Conservation (phyloP, 768 basidiomycete species). For the Kockovaella imperatae region DNA sequence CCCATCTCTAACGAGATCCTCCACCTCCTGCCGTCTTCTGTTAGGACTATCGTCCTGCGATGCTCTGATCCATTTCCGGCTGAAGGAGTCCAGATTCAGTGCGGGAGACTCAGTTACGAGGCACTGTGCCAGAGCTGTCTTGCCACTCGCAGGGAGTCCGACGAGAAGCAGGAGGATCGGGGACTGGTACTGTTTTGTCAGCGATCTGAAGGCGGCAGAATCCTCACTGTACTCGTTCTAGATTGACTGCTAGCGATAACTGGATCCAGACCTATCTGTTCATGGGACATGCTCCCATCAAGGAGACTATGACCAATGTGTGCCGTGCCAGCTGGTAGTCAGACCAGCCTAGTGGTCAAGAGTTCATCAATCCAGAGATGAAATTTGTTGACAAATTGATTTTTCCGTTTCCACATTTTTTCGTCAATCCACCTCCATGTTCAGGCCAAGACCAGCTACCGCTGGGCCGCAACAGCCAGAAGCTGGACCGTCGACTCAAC, state of each 20-base stretch:
- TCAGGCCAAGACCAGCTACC: constrained; percentile 12
- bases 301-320: no score
- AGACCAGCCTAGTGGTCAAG: no score
- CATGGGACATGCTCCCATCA: no score
- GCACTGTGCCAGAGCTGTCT: constrained; percentile 33
- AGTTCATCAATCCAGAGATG: no score
- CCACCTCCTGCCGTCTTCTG: constrained; percentile 36
- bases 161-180: constrained; percentile 36
- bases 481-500: constrained; percentile 15
- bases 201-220: neutral
- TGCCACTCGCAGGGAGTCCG: constrained; percentile 41
- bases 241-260: neutral
- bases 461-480: neutral
- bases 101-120: constrained; percentile 5
- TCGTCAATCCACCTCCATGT: constrained; percentile 10
- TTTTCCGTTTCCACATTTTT: no score
- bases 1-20: constrained; percentile 22
- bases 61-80: constrained; percentile 38
- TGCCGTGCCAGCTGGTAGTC: no score
- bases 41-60: constrained; percentile 42
- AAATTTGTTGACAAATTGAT: no score
- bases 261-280: neutral
- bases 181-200: constrained; percentile 5
- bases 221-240: neutral
- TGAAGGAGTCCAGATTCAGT: neutral